A percentile compares a stretch with the other conserved stretches of the same genome.
phyloP scores from a whole-genome alignment of 2,329 filamentous ascomycete genomes.

The Curvularia hawaiiensis region DNA sequence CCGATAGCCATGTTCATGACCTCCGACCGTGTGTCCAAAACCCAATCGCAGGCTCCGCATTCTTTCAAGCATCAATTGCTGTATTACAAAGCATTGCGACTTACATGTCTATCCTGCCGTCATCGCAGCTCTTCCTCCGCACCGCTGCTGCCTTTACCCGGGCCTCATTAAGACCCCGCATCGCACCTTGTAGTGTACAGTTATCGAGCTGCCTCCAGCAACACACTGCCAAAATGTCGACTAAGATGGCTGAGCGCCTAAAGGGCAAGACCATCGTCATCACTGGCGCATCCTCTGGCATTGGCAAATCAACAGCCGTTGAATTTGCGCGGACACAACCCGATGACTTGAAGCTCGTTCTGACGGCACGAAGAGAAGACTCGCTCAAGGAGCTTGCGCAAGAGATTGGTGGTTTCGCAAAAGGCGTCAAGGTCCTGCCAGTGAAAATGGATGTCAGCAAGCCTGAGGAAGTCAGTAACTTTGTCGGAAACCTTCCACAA shows the following conservation, averaged over 20 bases:
- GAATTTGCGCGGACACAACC: conserved; percentile 91
- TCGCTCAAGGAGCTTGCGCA: conserved; percentile 74
- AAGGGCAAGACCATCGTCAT: conserved; percentile 91
- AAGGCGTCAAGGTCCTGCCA: conserved; percentile 76
- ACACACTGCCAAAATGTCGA: conserved; percentile 62
- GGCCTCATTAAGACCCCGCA: conserved; percentile 20
- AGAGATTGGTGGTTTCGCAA: conserved; percentile 75
- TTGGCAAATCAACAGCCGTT: conserved; percentile 80
- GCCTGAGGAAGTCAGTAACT: conserved; percentile 71
- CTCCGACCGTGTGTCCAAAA: conserved; percentile 3
- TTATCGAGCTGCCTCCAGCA: conserved; percentile 17
- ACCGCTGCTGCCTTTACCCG: conserved; percentile 22
- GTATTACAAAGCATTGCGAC: conserved; percentile 9
- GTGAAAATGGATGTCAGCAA: conserved; percentile 88
- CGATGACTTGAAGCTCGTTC: conserved; percentile 77
- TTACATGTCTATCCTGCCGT: conserved; percentile 31
- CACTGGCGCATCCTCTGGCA: conserved; percentile 92
- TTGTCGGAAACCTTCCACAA: conserved; percentile 74
- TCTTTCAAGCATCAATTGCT: conserved; percentile 7
- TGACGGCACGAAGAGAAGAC: conserved; percentile 88
- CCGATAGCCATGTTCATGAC: conserved; percentile 11
- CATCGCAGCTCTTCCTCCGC: conserved; percentile 18
- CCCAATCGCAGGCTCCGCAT: conserved; percentile 7
- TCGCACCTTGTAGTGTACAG: conserved; percentile 11
- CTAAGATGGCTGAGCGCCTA: conserved; percentile 80